These are phyloP conservation scores for Hypoxylon crocopeplum DNA, from an alignment of 495 filamentous ascomycete genomes.

Conservation along the genomic window DNA sequence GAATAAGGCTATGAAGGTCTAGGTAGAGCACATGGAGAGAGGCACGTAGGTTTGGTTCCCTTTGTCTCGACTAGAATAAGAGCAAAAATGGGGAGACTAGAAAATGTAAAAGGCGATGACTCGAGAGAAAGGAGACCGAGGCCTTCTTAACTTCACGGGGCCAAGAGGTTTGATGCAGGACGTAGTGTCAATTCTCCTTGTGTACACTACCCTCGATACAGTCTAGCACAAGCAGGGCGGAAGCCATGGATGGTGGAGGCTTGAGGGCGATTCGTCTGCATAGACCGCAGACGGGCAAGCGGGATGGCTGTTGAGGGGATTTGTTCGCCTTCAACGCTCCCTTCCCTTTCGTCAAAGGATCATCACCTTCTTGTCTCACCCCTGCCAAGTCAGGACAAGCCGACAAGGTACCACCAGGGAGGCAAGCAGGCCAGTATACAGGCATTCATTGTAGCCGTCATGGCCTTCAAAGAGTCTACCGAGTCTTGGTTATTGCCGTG, in stretches of 20 bases:
- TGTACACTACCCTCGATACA: slow-evolving; percentile 34
- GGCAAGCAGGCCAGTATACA: not conserved
- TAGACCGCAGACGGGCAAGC: slow-evolving; percentile 26
- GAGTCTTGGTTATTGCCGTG: not conserved
- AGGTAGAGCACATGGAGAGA: slow-evolving; percentile 1
- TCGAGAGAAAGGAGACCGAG: slow-evolving; percentile 19
- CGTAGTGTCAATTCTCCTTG: slow-evolving; percentile 17
- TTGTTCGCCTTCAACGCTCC: slow-evolving; percentile 3
- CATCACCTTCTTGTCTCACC: slow-evolving; percentile 31
- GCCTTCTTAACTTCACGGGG: slow-evolving; percentile 31
- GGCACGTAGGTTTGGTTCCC: not conserved
- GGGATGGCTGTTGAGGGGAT: slow-evolving; percentile 33
- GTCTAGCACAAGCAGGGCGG: slow-evolving; percentile 27
- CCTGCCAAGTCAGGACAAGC: slow-evolving; percentile 29
- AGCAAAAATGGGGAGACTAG: slow-evolving; percentile 21
- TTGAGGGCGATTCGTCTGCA: slow-evolving; percentile 1
- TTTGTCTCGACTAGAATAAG: slow-evolving; percentile 23
- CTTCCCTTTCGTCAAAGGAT: slow-evolving; percentile 8
- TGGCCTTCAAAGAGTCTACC: slow-evolving; percentile 9
- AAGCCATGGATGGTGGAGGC: slow-evolving; percentile 19
- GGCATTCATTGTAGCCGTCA: slow-evolving; percentile 9
- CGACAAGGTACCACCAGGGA: slow-evolving; percentile 14
- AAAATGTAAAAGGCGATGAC: slow-evolving; percentile 19
- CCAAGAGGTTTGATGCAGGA: slow-evolving; percentile 25
- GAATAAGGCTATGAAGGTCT: not conserved